Percentiles rank a stretch among this genome's conserved stretches.
Conservation (phyloP, 2,329 filamentous ascomycete genomes). For the Lachnellula occidentalis region DNA sequence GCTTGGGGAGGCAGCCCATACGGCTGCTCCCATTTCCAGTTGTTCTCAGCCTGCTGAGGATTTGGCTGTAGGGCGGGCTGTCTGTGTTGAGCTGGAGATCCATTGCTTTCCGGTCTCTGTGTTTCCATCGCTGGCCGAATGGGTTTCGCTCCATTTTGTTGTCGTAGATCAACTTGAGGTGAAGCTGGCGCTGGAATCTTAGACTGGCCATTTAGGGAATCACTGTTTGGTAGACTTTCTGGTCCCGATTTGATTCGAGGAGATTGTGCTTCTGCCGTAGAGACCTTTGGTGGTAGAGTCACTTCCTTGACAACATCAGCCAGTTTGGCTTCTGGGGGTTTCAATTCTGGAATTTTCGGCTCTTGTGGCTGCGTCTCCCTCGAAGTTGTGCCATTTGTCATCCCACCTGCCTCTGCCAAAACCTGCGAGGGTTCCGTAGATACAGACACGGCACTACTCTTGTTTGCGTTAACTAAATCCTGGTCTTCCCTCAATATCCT, state of each 20-base stretch:
- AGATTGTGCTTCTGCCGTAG: constrained; percentile 6
- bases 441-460: constrained; percentile 4
- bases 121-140: constrained; percentile 7
- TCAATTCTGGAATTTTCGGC: constrained; percentile 6
- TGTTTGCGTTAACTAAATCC: constrained; percentile 11
- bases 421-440: neutral
- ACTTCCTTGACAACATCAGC: constrained; percentile 2
- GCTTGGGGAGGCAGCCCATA: constrained; percentile 17
- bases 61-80: constrained; percentile 25
- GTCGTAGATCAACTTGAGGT: constrained; percentile 9
- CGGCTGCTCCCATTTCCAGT: constrained; percentile 26
- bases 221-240: constrained; percentile 24
- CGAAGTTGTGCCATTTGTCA: constrained; percentile 15
- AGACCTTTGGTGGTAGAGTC: constrained; percentile 2
- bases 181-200: constrained; percentile 13
- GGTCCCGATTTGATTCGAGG: constrained; percentile 16
- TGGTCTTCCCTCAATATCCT: constrained; percentile 25
- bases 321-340: constrained; percentile 2
- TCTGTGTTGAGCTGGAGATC: constrained; percentile 14
- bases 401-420: neutral
- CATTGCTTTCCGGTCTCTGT: constrained; percentile 19
- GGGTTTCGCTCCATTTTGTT: constrained; percentile 4
- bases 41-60: constrained; percentile 11
- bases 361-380: constrained; percentile 8
- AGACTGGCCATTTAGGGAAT: constrained; percentile 22